Evolutionary conservation across 2,329 filamentous ascomycete species (phyloP).

Genomic region (Grosmannia huntii): DNA sequence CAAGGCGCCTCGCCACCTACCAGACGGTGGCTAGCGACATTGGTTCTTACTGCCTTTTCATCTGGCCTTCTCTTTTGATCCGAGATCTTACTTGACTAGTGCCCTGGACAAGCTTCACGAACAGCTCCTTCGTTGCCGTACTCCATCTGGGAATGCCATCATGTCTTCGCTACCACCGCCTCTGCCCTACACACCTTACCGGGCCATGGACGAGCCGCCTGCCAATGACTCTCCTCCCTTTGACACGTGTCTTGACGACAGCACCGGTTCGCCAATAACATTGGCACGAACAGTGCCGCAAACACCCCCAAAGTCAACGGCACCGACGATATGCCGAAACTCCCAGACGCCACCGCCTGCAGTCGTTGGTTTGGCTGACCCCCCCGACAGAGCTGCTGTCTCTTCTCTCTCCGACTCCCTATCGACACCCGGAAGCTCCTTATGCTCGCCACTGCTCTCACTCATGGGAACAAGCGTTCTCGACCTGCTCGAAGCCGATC

Average conservation of each 20-base stretch:
- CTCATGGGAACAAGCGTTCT: conserved; percentile 17
- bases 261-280: not conserved
- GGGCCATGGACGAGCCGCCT: not conserved
- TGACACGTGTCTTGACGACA: not conserved
- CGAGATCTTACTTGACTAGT: not conserved
- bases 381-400: not conserved
- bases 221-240: not conserved
- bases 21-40: not conserved
- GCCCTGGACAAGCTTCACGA: not conserved
- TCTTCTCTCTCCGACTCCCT: not conserved
- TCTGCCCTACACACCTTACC: not conserved
- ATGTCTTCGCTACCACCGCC: not conserved
- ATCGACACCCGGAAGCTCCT: not conserved
- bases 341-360: not conserved
- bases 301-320: not conserved
- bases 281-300: not conserved
- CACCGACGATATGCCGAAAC: not conserved
- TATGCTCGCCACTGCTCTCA: not conserved
- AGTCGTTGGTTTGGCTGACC: not conserved
- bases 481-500: conserved; percentile 26
- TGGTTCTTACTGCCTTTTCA: not conserved
- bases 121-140: not conserved
- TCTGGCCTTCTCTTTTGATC: not conserved
- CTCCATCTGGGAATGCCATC: not conserved
- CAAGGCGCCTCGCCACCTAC: not conserved